phyloP scores from a whole-genome alignment of 495 filamentous ascomycete species.

The Aspergillus ostianus region DNA sequence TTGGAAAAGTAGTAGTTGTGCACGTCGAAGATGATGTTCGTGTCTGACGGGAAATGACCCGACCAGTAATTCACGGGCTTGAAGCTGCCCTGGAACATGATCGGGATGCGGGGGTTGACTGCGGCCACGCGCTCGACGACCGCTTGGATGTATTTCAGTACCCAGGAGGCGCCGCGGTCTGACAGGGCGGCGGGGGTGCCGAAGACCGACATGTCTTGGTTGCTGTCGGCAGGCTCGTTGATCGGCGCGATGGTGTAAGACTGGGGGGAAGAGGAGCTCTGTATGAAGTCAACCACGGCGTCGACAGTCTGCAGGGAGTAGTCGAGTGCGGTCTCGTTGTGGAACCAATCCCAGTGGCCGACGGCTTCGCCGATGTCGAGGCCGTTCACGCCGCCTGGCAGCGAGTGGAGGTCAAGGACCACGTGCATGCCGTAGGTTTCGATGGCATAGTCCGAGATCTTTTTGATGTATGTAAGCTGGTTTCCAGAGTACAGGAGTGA shows the following conservation, averaged over 20 bases:
- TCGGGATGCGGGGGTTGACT: slow-evolving; percentile 22
- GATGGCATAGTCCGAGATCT: slow-evolving; percentile 30
- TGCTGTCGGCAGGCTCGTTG: slow-evolving; percentile 31
- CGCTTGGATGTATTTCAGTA: slow-evolving; percentile 27
- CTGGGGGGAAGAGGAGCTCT: slow-evolving; percentile 23
- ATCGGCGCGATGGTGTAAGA: slow-evolving; percentile 29
- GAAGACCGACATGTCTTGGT: slow-evolving; percentile 25
- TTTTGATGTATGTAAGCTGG: slow-evolving; percentile 25
- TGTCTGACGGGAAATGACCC: slow-evolving; percentile 14
- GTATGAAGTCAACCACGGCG: slow-evolving; percentile 24
- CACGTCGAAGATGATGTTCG: slow-evolving; percentile 32
- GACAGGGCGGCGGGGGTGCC: slow-evolving; percentile 31
- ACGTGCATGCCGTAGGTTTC: slow-evolving; percentile 31
- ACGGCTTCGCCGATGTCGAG: slow-evolving; percentile 31
- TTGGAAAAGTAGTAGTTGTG: slow-evolving; percentile 34
- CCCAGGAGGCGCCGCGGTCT: slow-evolving; percentile 25
- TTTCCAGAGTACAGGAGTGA: slow-evolving; percentile 31
- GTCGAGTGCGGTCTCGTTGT: slow-evolving; percentile 25
- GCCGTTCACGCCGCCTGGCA: slow-evolving; percentile 31
- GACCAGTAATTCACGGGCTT: slow-evolving; percentile 27
- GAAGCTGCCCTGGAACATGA: slow-evolving; percentile 34
- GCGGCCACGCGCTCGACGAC: slow-evolving; percentile 22
- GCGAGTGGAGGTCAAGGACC: slow-evolving; percentile 31
- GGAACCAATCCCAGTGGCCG: slow-evolving; percentile 30
- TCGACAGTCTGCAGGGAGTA: slow-evolving; percentile 31